Evolutionary conservation across 768 basidiomycete genomes (phyloP), one percentile per base, ranked within the genome.

Genomic region (Termitomyces sp.): DNA sequence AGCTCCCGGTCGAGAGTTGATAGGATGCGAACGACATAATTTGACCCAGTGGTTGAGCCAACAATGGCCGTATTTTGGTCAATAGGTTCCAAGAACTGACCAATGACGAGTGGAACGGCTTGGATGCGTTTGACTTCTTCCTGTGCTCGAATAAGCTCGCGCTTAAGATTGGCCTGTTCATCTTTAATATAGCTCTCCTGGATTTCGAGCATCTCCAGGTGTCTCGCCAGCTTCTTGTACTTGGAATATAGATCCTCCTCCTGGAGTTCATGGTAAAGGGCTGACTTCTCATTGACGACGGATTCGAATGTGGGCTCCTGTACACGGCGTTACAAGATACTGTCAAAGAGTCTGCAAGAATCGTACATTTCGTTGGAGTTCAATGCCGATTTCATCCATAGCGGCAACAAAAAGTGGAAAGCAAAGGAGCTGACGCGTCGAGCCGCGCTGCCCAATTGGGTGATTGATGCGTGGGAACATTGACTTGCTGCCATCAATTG

Each of bases 51-150:
- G 0, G 97, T 99, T 15, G 92, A 95, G 50, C 95, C 96, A 20
- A 98, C 97, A 64, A 99, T 99, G 61, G 89, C 94, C 16, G 96
- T 94, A 66, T 89, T 87, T 72, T 98, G 93, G 79, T 99, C 97
- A 71, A 99, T 98, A 54, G 97, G 91, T 76, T 99, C 97, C 37
- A 98, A 85, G 78, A 99, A 99, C 73, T 99, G 97, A 58, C 97
- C 97, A 68, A 99, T 99, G 70, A 99, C 97, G 16, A 99, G 87
- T 0, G 97, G 97, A 6, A 99, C 97, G 55, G 93, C 93, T 76
- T 98, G 95, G 71, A 99, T 99, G 59, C 97, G 91, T 76, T 98
- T 97, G 70, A 99, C 97, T 76, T 99, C 97, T 72, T 99, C 97
- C 70, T 99, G 97, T 0, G 97, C 97, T 58, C 97, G 93, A 65